phyloP scores from a whole-genome alignment of 345 rosid species.

The Ricinus communis region DNA sequence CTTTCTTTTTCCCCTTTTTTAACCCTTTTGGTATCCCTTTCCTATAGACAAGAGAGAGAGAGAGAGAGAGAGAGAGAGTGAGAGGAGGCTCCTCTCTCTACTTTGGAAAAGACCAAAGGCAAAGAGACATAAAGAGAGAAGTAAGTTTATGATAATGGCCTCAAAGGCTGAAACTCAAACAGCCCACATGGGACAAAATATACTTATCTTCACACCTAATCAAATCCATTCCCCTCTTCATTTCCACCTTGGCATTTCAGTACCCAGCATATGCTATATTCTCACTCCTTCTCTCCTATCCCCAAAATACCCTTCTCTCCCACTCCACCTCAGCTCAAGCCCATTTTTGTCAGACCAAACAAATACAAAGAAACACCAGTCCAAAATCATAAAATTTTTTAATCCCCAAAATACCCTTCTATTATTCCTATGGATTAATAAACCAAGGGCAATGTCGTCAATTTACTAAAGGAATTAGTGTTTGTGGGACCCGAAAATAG shows the following conservation, averaged over 20 bases:
- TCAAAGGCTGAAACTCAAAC: too few relatives aligned
- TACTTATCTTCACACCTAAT: slow-evolving; percentile 30
- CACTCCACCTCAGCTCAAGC: neutral
- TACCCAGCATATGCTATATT: too few relatives aligned
- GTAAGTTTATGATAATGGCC: slow-evolving; percentile 13
- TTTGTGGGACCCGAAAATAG: slow-evolving; percentile 30
- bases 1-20: too few relatives aligned
- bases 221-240: slow-evolving; percentile 18
- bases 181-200: slow-evolving; percentile 43
- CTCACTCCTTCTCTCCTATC: neutral
- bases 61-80: too few relatives aligned
- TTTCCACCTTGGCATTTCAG: slow-evolving; percentile 35
- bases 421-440: neutral
- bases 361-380: neutral
- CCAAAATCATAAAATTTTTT: neutral
- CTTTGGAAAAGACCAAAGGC: neutral
- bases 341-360: neutral
- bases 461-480: neutral
- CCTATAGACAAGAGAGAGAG: too few relatives aligned
- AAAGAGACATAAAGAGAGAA: too few relatives aligned
- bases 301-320: slow-evolving; percentile 22
- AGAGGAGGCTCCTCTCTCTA: too few relatives aligned
- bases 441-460: slow-evolving; percentile 30
- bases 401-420: neutral
- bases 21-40: too few relatives aligned